Evolutionary conservation across 345 rosid species (phyloP).

Genomic region (Salix caprea): DNA sequence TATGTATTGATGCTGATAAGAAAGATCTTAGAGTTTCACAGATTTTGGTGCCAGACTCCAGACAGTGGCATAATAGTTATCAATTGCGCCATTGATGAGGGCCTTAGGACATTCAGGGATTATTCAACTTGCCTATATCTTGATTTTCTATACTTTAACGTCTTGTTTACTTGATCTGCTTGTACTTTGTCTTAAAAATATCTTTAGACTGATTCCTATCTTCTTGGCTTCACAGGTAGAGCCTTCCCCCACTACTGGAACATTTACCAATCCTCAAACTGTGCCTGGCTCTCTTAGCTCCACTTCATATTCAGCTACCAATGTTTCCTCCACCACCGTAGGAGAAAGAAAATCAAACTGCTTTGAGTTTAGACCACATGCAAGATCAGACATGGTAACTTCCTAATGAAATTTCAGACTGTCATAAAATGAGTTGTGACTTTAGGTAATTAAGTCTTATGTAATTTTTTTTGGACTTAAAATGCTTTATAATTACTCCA

Average conservation of each 20-base stretch:
- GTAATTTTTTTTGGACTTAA: not conserved
- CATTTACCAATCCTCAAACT: slow-evolving; percentile 60
- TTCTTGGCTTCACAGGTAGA: slow-evolving; percentile 60
- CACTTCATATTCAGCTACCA: slow-evolving; percentile 33
- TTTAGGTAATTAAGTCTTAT: not conserved
- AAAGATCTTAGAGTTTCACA: slow-evolving; percentile 4
- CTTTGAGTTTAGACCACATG: slow-evolving; percentile 78
- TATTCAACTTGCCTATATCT: slow-evolving; percentile 14
- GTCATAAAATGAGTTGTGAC: not conserved
- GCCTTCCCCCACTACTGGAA: slow-evolving; percentile 95
- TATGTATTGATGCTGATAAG: slow-evolving; percentile 14
- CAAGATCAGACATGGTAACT: slow-evolving; percentile 66
- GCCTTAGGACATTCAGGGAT: not conserved
- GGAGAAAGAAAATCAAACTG: slow-evolving; percentile 45
- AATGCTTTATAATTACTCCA: not conserved
- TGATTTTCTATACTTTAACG: slow-evolving; percentile 6
- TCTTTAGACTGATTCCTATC: not conserved
- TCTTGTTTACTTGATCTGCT: slow-evolving; percentile 7
- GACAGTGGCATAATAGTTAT: slow-evolving; percentile 1
- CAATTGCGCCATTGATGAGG: slow-evolving; percentile 4
- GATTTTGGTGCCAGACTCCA: not conserved
- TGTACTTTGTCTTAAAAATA: not conserved
- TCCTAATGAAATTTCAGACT: slow-evolving; percentile 12
- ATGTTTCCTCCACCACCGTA: slow-evolving; percentile 38
- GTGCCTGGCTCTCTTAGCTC: slow-evolving; percentile 36